These are phyloP conservation scores for Mychonastes homosphaera DNA, from an alignment of 139 green algal genomes.

Conservation along the genomic window DNA sequence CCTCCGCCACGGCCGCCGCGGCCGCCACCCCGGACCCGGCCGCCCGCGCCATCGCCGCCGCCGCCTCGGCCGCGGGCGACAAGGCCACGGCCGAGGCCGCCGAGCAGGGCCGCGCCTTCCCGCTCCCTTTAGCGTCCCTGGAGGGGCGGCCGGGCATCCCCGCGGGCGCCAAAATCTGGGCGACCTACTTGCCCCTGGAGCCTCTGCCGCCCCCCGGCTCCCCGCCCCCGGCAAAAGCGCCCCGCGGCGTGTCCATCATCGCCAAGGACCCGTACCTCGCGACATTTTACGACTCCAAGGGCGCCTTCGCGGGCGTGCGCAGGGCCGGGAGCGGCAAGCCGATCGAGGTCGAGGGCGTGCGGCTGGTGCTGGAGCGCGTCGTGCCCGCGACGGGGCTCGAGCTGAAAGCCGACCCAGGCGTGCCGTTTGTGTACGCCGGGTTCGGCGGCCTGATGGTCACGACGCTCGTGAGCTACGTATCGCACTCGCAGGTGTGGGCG, in stretches of 20 bases:
- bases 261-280: slow-evolving; percentile 83
- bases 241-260: slow-evolving; percentile 29
- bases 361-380: slow-evolving; percentile 67
- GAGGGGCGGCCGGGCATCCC: slow-evolving; percentile 44
- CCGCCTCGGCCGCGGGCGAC: background rate
- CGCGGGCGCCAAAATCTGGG: slow-evolving; percentile 51
- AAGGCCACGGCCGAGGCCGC: background rate
- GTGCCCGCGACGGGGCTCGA: slow-evolving; percentile 72
- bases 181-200: slow-evolving; percentile 63
- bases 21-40: background rate
- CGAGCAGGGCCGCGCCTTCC: slow-evolving; percentile 33
- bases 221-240: background rate
- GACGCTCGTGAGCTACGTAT: slow-evolving; percentile 84
- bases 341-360: slow-evolving; percentile 75
- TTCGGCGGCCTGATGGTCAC: slow-evolving; percentile 86
- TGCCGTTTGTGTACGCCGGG: slow-evolving; percentile 89
- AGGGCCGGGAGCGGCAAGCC: slow-evolving; percentile 70
- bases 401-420: slow-evolving; percentile 89
- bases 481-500: slow-evolving; percentile 86
- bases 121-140: slow-evolving; percentile 76
- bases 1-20: background rate
- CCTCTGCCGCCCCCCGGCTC: too few relatives aligned
- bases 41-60: background rate
- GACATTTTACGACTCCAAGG: slow-evolving; percentile 75
- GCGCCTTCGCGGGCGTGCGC: slow-evolving; percentile 89